Conservation (phyloP, 257 asterid genomes). For the Echium plantagineum region DNA sequence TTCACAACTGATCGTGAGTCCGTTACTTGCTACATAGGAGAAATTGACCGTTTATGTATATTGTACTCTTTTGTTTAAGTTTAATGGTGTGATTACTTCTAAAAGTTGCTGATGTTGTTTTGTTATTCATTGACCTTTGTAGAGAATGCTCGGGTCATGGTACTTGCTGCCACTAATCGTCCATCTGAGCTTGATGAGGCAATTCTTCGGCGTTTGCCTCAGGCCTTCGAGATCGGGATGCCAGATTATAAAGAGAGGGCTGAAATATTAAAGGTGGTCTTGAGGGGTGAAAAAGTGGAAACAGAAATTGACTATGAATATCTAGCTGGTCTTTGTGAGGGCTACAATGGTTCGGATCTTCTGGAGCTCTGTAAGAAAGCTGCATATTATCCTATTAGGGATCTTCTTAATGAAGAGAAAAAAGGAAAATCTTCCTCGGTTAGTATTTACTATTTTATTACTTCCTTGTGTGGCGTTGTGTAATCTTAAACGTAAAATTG, state of each 20-base stretch:
- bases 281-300: conserved; percentile 70
- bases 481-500: too few species aligned
- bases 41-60: neutral
- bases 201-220: conserved; percentile 91
- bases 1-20: conserved; percentile 85
- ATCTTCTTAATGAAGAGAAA: conserved; percentile 63
- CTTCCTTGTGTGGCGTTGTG: too few species aligned
- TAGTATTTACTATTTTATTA: conserved; percentile 7
- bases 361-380: conserved; percentile 89
- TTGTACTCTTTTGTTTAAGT: neutral
- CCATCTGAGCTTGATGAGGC: conserved; percentile 99
- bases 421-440: conserved; percentile 47
- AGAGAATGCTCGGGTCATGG: conserved; percentile 89
- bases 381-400: conserved; percentile 79
- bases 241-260: conserved; percentile 63
- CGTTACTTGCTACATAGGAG: neutral
- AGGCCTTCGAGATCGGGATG: conserved; percentile 81
- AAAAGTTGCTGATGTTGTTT: neutral
- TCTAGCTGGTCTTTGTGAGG: conserved; percentile 66
- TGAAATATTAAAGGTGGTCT: conserved; percentile 66
- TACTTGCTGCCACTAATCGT: conserved; percentile 92
- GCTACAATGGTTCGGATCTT: conserved; percentile 91
- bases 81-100: neutral
- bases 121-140: conserved; percentile 2
- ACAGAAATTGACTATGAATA: conserved; percentile 46